Base-by-base conservation (phyloP, 1,284 basidiomycete species). In the Cystobasidium slooffiae region DNA sequence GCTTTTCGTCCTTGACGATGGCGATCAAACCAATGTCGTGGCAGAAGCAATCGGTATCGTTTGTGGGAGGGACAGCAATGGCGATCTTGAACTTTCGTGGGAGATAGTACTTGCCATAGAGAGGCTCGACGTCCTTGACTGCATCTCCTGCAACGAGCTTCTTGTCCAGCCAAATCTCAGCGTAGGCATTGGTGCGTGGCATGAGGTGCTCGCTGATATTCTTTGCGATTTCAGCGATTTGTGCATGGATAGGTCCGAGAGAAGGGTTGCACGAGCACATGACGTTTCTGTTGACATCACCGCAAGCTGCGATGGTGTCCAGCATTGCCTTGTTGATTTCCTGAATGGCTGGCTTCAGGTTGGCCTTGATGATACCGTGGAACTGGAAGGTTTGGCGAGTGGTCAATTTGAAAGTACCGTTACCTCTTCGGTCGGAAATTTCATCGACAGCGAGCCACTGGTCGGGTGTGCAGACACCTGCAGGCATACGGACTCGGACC, bases 351-450 rank as follows among this genome's bases (percentile, higher is more conserved):
- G 91, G 89, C 85, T 99, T 99, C 82, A 99, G 84, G 83, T 99
- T 93, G 78, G 88, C 88, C 87, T 99, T 99, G 85, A 99, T 91
- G 78, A 99, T 91, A 76, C 96, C 96, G 84, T 99, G 96, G 88
- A 97, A 99, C 85, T 99, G 96, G 89, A 98, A 98, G n/a, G 97
- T 99, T 84, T 95, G 90, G 76, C 96, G 87, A 39, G 97, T 99
- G 64, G 96, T 99, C 79, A 99, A 90, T 86, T 99, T 99, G 85
- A 99, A 91, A 16, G 95, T 95, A 72, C 91, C 88, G 80, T 90
- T 93, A 39, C 94, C 96, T 83, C 96, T 93, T 84, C 95, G 91
- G 81, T 97, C 95, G 73, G 94, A 89, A 78, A 99, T 97, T 78
- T 90, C 89, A 84, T 98, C 94, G 88, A 99, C 93, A 80, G 91